Evolutionary conservation across 305 asterid genomes (phyloP), one percentile per base, ranked within the genome.

Genomic region (Solanum hybrid): DNA sequence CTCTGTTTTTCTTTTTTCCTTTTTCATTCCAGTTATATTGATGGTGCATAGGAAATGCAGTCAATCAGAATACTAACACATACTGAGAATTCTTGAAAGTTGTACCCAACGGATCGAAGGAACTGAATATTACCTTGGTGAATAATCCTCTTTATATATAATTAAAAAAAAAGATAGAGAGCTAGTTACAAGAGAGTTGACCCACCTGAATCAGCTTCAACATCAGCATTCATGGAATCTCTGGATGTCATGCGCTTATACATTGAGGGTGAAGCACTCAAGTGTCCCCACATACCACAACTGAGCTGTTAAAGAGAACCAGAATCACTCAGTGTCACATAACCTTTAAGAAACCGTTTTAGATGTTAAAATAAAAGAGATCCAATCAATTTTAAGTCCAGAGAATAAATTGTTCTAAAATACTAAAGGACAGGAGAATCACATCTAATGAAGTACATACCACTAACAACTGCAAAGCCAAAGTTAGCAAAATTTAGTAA

Each of bases 191-290:
- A 86, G 40, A 45, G 87, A 82, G 40, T 29, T 29, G 87, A 80
- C 82, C 88, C 91, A 95, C 95, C 94, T 35, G 92, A 89, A 91
- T 91, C 88, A 89, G 89, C 94, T 90, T 95, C 98, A 32, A 91
- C 31, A 87, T 94, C 98, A 66, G 91, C 77, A 89, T 91, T 92
- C 76, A 82, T 77, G 88, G 86, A 88, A 60, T 95, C 98, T 90
- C 91, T 93, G 27, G 95, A 90, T 19, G 93, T 90, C 88, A 90
- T 89, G 38, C 98, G 93, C 90, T 95, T 94, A 91, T 94, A 92
- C 91, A 94, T 93, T 1, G 95, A 91, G 14, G 95, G 88, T 37
- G 95, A 91, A 93, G 91, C 92, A 19, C 87, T 90, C 24, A 92
- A 90, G 87, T 90, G 91, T 72, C 92, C 94, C 77, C 88, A 91